Evolutionary conservation across 129 eudicot genomes (phyloP).

Genomic region (Helichrysum umbraculigerum): DNA sequence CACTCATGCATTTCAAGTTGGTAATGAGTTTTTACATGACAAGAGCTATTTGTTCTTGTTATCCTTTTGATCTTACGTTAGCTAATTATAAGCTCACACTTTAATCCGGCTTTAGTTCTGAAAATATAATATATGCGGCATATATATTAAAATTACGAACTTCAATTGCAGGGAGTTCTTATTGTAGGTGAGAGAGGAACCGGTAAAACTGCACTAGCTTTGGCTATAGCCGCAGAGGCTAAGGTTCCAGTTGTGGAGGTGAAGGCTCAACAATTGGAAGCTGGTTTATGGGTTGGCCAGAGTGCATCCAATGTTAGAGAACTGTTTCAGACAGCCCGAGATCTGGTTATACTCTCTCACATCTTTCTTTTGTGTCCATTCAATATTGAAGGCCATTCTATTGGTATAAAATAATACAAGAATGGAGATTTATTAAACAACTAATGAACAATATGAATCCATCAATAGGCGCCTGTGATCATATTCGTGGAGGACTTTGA

Average conservation of each 20-base stretch:
- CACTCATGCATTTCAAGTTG: no score
- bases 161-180: constrained; percentile 78
- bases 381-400: neutral
- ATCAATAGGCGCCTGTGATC: constrained; percentile 85
- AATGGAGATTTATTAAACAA: constrained; percentile 3
- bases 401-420: neutral
- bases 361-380: constrained; percentile 16
- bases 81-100: constrained; percentile 18
- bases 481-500: constrained; percentile 95
- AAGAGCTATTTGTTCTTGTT: constrained; percentile 6
- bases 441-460: constrained; percentile 20
- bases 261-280: constrained; percentile 78
- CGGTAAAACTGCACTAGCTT: constrained; percentile 89
- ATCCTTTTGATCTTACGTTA: constrained; percentile 2
- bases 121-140: neutral
- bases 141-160: constrained; percentile 11
- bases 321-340: constrained; percentile 88
- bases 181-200: constrained; percentile 94
- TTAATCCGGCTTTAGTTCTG: constrained; percentile 13
- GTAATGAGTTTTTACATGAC: neutral
- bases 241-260: constrained; percentile 88
- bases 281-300: constrained; percentile 84
- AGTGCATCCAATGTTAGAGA: constrained; percentile 96
- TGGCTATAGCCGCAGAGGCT: constrained; percentile 96
- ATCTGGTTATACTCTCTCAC: constrained; percentile 59